phyloP scores from a whole-genome alignment of 2,329 filamentous ascomycete genomes.

The Aspergillus proliferans region DNA sequence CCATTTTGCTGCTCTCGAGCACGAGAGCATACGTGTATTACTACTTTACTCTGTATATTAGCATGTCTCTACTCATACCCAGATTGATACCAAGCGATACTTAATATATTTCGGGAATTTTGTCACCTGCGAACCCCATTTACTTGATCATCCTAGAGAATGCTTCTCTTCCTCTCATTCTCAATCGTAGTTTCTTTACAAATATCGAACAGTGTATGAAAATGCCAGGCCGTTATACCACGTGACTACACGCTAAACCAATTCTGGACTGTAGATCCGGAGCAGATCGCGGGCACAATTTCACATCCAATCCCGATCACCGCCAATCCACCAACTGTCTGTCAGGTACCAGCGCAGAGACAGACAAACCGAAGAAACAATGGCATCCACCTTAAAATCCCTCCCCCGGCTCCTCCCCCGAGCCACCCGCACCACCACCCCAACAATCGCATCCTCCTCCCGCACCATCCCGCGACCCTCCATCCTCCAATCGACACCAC shows the following conservation, averaged over 20 bases:
- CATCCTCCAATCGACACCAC: background rate
- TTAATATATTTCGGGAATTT: too few relatives aligned
- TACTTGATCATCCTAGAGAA: too few relatives aligned
- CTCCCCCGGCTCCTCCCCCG: conserved; percentile 10
- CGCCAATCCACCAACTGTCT: conserved; percentile 1
- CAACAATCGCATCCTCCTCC: conserved; percentile 6
- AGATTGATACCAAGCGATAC: too few relatives aligned
- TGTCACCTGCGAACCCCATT: too few relatives aligned
- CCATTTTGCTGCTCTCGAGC: too few relatives aligned
- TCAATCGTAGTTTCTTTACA: too few relatives aligned
- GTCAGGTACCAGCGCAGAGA: background rate
- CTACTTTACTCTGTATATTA: too few relatives aligned
- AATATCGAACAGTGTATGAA: too few relatives aligned
- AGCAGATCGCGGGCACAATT: background rate
- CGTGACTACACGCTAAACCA: conserved; percentile 16
- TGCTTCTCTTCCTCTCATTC: too few relatives aligned
- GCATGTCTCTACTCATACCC: too few relatives aligned
- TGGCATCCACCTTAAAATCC: conserved; percentile 23
- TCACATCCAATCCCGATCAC: conserved; percentile 2
- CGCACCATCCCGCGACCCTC: conserved; percentile 2
- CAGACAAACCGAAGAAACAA: conserved; percentile 7
- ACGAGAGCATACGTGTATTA: too few relatives aligned
- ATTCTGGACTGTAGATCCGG: conserved; percentile 10
- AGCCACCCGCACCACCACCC: conserved; percentile 7
- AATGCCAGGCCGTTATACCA: background rate